Base-by-base conservation (phyloP, 1,284 basidiomycete genomes). In the Psilocybe mexicana region DNA sequence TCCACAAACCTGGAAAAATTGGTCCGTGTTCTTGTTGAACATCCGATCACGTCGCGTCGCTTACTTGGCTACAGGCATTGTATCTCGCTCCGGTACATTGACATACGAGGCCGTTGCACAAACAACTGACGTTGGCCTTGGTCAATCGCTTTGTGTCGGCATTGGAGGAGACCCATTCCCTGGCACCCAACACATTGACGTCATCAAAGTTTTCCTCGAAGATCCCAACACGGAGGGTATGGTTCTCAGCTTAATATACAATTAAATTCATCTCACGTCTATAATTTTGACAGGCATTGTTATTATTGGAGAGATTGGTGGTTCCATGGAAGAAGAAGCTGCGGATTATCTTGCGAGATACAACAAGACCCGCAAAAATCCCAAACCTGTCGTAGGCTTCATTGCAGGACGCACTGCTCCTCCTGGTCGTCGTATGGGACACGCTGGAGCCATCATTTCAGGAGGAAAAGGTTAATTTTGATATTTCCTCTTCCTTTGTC, bases 101-200 rank as follows among this genome's bases (percentile, higher is more conserved):
- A 95, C 93, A 6, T 95, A 96, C 70, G 94, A 96, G 77, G 92
- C 93, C 59, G 93, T 96, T 64, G 87, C 88, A 47, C 94, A 98
- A 78, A 99, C 97, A 49, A 99, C 97, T 30, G 85, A 88, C 64
- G 96, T 93, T 61, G 97, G 97, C 56, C 88, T 99, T 59, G 97
- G 97, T 46, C 97, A 99, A 76, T 94, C 95, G 11, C 82, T 99
- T 58, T 97, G 94, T 68, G 88, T 99, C 67, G 97, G 97, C 60
- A 98, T 99, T 71, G 97, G 97, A 60, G 97, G 97, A 65, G 97
- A 99, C 76, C 97, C 97, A 23, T 99, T 98, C 93, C 95, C 95
- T 24, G 95, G 95, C 59, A 98, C 94, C 43, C 93, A 93, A 74
- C 96, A 95, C 75, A 75, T 98, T 63, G 97, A 99, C 75, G 94